Base-by-base conservation (phyloP, 805 yeast species). In the Clavispora fructus region DNA sequence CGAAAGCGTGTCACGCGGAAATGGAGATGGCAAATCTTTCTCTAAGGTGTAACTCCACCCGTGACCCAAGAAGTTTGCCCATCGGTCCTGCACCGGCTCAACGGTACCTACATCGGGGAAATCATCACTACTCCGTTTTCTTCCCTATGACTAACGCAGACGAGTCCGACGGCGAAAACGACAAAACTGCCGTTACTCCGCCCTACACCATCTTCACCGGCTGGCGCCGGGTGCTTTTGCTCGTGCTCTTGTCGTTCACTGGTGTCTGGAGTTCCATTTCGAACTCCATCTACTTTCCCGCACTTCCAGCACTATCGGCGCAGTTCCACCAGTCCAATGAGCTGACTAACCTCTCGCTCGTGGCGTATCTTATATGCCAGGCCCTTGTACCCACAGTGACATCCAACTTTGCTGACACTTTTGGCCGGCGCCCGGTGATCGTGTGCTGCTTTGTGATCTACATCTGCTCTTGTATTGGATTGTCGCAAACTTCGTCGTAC, bases 251-350 rank as follows among this genome's bases (percentile, higher is more conserved):
- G 71, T 48, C 77, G 75, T 1, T 68, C 4, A 64, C 78, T 1
- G 86, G 87, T 0, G 64, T 80, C 37, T 82, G 85, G 70, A 86
- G 95, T 1, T 71, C 94, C 0, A 68, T 86, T 3, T 80, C 91
- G 0, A 78, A 84, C 52, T 86, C 95, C 0, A 86, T 88, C 11
- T 89, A 86, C 59, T 84, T 86, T 64, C 95, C 95, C 0, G 89
- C 89, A 0, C 64, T 89, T 14, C 78, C 82, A 0, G 69, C 74
- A 6, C 66, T 90, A 8, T 78, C 81, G 41, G 52, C 61, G 0
- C 63, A 79, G 27, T 86, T 89, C 55, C 41, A 73, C 39, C 76
- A 83, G 6, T 56, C 80, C 2, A 78, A 79, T 40, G 83, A 80
- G 44, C 65, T 71, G 45, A 79, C 82, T 44, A 86, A 88, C 58